Percentiles rank a stretch among this genome's conserved stretches.
Conservation (phyloP, 768 basidiomycete species). For the Dentipellis sp. region DNA sequence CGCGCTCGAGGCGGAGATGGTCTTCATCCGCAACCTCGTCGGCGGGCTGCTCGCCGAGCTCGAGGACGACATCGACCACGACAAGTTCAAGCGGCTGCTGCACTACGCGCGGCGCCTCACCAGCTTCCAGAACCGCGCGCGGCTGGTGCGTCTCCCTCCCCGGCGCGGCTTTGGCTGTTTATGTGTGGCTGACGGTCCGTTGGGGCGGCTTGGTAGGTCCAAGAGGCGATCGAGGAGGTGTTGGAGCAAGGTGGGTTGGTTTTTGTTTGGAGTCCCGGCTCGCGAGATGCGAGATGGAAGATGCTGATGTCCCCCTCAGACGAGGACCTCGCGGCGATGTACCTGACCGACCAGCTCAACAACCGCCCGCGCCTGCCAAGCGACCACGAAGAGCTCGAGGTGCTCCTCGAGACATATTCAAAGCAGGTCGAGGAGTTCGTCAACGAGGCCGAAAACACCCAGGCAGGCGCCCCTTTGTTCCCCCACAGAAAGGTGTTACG, state of each 20-base stretch:
- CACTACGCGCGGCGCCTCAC: slow-evolving; percentile 87
- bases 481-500: not conserved
- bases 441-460: slow-evolving; percentile 82
- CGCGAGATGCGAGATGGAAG: not conserved
- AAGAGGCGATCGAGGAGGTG: slow-evolving; percentile 86
- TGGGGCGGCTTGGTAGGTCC: slow-evolving; percentile 53
- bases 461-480: too few relatives aligned
- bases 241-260: slow-evolving; percentile 64
- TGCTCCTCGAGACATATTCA: slow-evolving; percentile 87
- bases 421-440: slow-evolving; percentile 98
- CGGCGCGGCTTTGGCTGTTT: not conserved
- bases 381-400: slow-evolving; percentile 91
- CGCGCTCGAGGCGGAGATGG: slow-evolving; percentile 94
- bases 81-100: slow-evolving; percentile 84
- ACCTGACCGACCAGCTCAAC: slow-evolving; percentile 79
- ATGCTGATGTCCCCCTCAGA: slow-evolving; percentile 35
- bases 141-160: slow-evolving; percentile 41
- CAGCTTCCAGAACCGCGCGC: slow-evolving; percentile 86
- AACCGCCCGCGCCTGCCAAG: slow-evolving; percentile 46
- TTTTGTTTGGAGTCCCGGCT: not conserved
- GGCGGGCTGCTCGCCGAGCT: slow-evolving; percentile 86
- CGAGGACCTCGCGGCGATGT: slow-evolving; percentile 93
- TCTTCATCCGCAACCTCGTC: slow-evolving; percentile 85
- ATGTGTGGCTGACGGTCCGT: not conserved
- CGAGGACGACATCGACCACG: slow-evolving; percentile 92